These are phyloP conservation scores for Mucor irregularis DNA, from an alignment of 371 early-diverging fungal species.

Conservation along the genomic window DNA sequence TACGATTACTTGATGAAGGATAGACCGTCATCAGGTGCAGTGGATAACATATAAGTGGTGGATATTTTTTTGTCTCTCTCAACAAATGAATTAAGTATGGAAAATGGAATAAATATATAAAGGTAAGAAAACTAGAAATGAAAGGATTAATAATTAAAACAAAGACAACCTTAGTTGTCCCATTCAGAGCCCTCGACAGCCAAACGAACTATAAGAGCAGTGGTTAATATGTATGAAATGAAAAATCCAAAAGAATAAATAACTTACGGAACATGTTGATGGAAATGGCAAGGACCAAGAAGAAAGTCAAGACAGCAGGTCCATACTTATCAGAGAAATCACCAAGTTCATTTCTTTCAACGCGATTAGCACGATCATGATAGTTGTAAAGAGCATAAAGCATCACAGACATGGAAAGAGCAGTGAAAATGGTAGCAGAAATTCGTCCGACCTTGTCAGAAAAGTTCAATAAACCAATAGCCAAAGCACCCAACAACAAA, in stretches of 20 bases:
- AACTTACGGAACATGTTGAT: slow-evolving; percentile 87
- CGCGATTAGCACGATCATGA: slow-evolving; percentile 79
- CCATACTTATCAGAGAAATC: slow-evolving; percentile 66
- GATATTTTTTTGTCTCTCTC: neutral
- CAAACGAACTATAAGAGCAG: neutral
- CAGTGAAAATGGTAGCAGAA: slow-evolving; percentile 69
- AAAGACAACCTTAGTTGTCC: neutral
- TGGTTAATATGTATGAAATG: neutral
- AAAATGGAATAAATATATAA: no score
- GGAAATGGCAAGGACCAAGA: slow-evolving; percentile 74
- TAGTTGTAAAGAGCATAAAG: slow-evolving; percentile 85
- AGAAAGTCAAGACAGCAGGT: slow-evolving; percentile 78
- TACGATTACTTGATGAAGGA: no score
- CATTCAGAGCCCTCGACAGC: neutral
- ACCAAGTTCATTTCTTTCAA: slow-evolving; percentile 56
- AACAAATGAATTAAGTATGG: neutral
- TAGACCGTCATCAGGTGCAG: no score
- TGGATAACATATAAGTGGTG: no score
- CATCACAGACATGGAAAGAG: slow-evolving; percentile 73
- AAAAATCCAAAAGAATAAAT: neutral
- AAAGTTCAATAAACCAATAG: slow-evolving; percentile 77
- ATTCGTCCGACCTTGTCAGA: slow-evolving; percentile 67
- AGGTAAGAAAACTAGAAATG: no score
- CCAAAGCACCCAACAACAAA: slow-evolving; percentile 66
- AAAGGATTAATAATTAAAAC: no score